Evolutionary conservation across 2,329 filamentous ascomycete species (phyloP).

Genomic region (Monosporascus sp.): DNA sequence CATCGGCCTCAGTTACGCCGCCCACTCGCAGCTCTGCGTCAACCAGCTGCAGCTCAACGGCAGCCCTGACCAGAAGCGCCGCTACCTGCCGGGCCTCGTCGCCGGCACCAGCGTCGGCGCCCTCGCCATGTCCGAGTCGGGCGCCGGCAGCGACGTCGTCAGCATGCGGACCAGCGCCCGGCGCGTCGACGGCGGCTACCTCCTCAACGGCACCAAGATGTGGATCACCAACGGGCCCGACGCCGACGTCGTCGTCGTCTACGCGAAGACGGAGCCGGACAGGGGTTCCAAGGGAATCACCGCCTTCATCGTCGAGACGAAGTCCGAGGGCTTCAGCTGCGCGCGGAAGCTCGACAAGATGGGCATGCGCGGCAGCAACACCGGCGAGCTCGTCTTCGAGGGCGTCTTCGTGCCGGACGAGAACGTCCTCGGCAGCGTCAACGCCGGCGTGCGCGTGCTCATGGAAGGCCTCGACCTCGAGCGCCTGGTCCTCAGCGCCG

Average conservation of each 20-base stretch:
- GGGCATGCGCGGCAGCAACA: slow-evolving; percentile 96
- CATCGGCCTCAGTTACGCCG: slow-evolving; percentile 87
- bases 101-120: slow-evolving; percentile 78
- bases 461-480: slow-evolving; percentile 97
- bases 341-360: slow-evolving; percentile 94
- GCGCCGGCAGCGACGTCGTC: slow-evolving; percentile 87
- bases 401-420: slow-evolving; percentile 80
- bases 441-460: slow-evolving; percentile 80
- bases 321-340: slow-evolving; percentile 71
- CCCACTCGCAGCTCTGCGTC: slow-evolving; percentile 92
- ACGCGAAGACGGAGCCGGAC: slow-evolving; percentile 84
- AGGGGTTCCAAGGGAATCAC: slow-evolving; percentile 86
- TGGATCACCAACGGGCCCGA: slow-evolving; percentile 99
- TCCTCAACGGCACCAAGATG: slow-evolving; percentile 92
- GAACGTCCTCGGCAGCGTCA: slow-evolving; percentile 73
- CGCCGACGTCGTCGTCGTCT: slow-evolving; percentile 90
- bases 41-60: slow-evolving; percentile 95
- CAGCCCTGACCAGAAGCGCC: slow-evolving; percentile 68
- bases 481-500: slow-evolving; percentile 83
- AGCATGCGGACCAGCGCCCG: slow-evolving; percentile 87
- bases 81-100: slow-evolving; percentile 75
- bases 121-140: slow-evolving; percentile 91
- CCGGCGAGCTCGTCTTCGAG: slow-evolving; percentile 88
- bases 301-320: slow-evolving; percentile 80
- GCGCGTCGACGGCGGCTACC: slow-evolving; percentile 75